Evolutionary conservation across 2,329 filamentous ascomycete genomes (phyloP), one percentile per base, ranked within the genome.

Genomic region (Penicillium psychrosexuale): DNA sequence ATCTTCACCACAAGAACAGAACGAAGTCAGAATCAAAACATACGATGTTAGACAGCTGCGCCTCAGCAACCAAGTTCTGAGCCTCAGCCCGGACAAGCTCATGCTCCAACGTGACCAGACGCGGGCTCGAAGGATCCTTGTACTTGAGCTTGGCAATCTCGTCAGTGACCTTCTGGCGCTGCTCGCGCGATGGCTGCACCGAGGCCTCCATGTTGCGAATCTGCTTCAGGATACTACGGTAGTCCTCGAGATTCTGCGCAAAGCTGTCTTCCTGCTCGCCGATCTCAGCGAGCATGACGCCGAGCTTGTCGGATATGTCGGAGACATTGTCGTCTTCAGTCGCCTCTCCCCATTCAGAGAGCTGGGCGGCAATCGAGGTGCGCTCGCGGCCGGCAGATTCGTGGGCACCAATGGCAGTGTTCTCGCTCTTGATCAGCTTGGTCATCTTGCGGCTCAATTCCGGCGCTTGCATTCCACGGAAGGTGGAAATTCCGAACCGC

Each of bases 21-120:
- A 19, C 7, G 36, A 42, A 34, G 22, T 13, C 47, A 33, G 38
- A 40, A 8, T 17, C 54, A 19, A 42, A 24, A 82, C 87, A 57
- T 78, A 95, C 91, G 64, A 96, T 86, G 73, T 99, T 99, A 69
- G 89, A 93, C 72, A 99, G 81, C 75, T 99, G 94, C 22, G 94
- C 94, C 77, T 99, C 94, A 1, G 94, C 94, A 47, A 99, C 94
- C 56, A 99, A 77, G 67, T 91, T 95, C 79, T 97, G 92, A 3
- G 94, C 94, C 80, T 99, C 94, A 24, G 93, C 92, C 62, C 94
- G 83, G 50, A 99, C 92, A 50, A 99, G 85, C 79, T 97, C 94
- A 78, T 99, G 94, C 79, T 99, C 94, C 51, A 97, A 82, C 22
- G 88, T 88, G 34, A 91, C 86, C 52, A 97, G 79, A 71, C 85